phyloP scores from a whole-genome alignment of 805 yeast species.

The Kregervanrija fluxuum region DNA sequence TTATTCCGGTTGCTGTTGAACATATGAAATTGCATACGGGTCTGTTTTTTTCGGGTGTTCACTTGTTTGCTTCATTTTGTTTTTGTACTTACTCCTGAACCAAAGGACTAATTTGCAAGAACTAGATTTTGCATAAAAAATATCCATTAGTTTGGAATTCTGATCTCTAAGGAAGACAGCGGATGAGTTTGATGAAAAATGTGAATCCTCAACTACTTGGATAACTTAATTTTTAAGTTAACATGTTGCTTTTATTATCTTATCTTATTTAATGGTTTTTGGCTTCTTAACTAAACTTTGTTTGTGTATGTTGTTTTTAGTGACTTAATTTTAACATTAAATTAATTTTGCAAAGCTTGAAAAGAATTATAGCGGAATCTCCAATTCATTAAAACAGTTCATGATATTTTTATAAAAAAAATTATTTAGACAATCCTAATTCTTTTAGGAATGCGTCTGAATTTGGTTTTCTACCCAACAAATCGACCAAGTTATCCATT shows the following conservation, averaged over 20 bases:
- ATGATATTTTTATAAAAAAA: neutral
- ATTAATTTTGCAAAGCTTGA: neutral
- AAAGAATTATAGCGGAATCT: neutral
- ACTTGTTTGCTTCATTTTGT: too few species aligned
- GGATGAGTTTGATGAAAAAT: neutral
- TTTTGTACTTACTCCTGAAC: slow-evolving; percentile 28
- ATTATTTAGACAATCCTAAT: slow-evolving; percentile 35
- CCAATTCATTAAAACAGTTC: neutral
- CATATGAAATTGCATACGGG: too few species aligned
- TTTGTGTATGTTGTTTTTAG: neutral
- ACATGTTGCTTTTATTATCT: neutral
- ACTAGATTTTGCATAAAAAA: slow-evolving; percentile 39
- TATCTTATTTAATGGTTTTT: too few species aligned
- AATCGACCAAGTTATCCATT: slow-evolving; percentile 52
- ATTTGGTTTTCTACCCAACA: slow-evolving; percentile 72
- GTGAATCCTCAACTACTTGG: neutral
- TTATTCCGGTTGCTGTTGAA: too few species aligned
- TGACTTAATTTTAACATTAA: neutral
- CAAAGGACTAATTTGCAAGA: slow-evolving; percentile 47
- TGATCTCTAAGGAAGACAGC: slow-evolving; percentile 13
- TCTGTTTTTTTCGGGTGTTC: too few species aligned
- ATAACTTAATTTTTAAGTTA: neutral
- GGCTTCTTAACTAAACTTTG: too few species aligned
- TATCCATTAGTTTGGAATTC: too few species aligned
- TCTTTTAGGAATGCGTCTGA: slow-evolving; percentile 68